Percentiles rank a stretch among this genome's conserved stretches.
Evolutionary conservation across 2,329 filamentous ascomycete genomes (phyloP).

Genomic region (Tympanopsis confertula): DNA sequence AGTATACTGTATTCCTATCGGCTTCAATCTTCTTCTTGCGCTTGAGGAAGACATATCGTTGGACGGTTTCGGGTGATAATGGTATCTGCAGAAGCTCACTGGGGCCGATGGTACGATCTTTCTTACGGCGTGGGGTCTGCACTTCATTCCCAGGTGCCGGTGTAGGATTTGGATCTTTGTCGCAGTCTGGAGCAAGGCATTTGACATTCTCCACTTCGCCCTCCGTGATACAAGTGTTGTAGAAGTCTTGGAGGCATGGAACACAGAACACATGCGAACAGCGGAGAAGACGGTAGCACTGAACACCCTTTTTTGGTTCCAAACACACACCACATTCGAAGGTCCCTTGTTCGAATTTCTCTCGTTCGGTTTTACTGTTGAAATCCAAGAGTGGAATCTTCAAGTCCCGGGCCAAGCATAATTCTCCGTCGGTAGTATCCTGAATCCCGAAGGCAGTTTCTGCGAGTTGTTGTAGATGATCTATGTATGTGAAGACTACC

Average conservation of each 20-base stretch:
- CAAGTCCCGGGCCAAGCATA: conserved; percentile 32
- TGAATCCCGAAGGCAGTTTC: conserved; percentile 40
- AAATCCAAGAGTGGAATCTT: conserved; percentile 41
- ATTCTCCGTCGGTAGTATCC: conserved; percentile 19
- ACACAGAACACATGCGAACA: conserved; percentile 55
- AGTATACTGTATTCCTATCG: conserved; percentile 85
- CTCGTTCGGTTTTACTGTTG: conserved; percentile 37
- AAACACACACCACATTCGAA: conserved; percentile 55
- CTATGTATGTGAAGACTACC: conserved; percentile 47
- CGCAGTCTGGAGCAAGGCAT: conserved; percentile 46
- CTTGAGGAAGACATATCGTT: conserved; percentile 79
- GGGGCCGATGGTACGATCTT: conserved; percentile 42
- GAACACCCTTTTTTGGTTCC: conserved; percentile 50
- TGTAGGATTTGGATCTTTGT: conserved; percentile 19
- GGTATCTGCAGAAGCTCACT: conserved; percentile 62
- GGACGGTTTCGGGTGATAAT: conserved; percentile 58
- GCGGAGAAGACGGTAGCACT: conserved; percentile 40
- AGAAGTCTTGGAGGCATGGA: conserved; percentile 51
- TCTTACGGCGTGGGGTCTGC: conserved; percentile 24
- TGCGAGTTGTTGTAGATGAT: conserved; percentile 43
- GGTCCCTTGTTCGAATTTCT: conserved; percentile 46
- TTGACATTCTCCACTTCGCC: conserved; percentile 48
- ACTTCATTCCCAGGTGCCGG: conserved; percentile 7
- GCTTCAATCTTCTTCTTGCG: conserved; percentile 87
- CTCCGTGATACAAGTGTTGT: conserved; percentile 49